Conservation (phyloP, 2,329 filamentous ascomycete species). For the Scedosporium aurantiacum region DNA sequence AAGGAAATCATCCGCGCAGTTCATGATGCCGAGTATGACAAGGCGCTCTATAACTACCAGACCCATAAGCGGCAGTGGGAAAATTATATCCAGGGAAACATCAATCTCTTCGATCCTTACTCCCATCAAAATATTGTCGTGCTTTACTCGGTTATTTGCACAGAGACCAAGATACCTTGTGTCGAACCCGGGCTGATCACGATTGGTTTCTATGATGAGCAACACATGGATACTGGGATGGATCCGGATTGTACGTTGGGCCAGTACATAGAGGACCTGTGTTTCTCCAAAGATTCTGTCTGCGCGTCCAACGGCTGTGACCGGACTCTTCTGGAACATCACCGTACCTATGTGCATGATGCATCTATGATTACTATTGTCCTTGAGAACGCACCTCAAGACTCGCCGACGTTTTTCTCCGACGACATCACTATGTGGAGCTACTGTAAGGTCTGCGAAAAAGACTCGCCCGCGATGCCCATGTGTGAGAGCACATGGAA, state of each 20-base stretch:
- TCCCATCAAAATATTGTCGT: slow-evolving; percentile 95
- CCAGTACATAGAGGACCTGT: slow-evolving; percentile 89
- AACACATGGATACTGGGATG: slow-evolving; percentile 61
- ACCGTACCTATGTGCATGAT: slow-evolving; percentile 93
- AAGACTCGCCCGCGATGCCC: slow-evolving; percentile 75
- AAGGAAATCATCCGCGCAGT: slow-evolving; percentile 91
- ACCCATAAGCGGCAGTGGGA: slow-evolving; percentile 96
- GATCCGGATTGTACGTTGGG: slow-evolving; percentile 85
- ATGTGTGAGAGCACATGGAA: slow-evolving; percentile 97
- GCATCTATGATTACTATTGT: slow-evolving; percentile 88
- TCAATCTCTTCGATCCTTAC: slow-evolving; percentile 86
- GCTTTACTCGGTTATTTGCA: slow-evolving; percentile 87
- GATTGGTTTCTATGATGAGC: slow-evolving; percentile 88
- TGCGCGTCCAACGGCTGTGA: slow-evolving; percentile 82
- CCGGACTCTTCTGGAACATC: slow-evolving; percentile 80
- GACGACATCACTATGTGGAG: slow-evolving; percentile 93
- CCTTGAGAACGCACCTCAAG: slow-evolving; percentile 50
- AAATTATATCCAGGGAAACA: slow-evolving; percentile 78
- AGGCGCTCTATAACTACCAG: slow-evolving; percentile 83
- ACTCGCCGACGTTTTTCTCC: slow-evolving; percentile 31
- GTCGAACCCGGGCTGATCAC: slow-evolving; percentile 82
- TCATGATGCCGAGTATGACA: slow-evolving; percentile 94
- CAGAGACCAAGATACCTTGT: slow-evolving; percentile 85
- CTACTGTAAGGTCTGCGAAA: slow-evolving; percentile 81
- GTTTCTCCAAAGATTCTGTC: slow-evolving; percentile 60